A percentile compares a stretch with the other conserved stretches of the same genome.
These are phyloP conservation scores for Pseudonectria buxi DNA, from an alignment of 2,329 filamentous ascomycete species.

Conservation along the genomic window DNA sequence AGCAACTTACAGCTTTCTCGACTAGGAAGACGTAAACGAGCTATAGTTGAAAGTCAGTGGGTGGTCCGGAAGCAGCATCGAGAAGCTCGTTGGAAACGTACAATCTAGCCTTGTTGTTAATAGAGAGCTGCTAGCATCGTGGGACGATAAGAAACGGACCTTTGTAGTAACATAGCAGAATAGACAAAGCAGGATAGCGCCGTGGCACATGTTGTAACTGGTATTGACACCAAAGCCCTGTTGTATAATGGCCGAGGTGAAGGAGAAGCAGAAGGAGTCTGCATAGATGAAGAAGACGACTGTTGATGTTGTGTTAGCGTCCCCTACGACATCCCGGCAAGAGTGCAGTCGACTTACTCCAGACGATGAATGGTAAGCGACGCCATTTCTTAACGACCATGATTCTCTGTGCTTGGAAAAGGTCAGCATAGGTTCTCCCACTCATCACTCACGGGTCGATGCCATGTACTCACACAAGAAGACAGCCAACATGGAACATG, in stretches of 20 bases:
- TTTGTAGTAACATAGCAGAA: conserved; percentile 58
- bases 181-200: conserved; percentile 54
- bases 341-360: conserved; percentile 29
- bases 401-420: conserved; percentile 28
- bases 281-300: conserved; percentile 54
- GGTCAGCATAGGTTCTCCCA: conserved; percentile 3
- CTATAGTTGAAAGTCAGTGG: conserved; percentile 15
- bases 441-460: neutral
- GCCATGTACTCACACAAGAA: conserved; percentile 28
- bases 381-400: conserved; percentile 32
- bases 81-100: conserved; percentile 9
- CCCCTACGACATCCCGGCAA: neutral
- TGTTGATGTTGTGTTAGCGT: conserved; percentile 19
- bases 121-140: neutral
- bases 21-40: conserved; percentile 60
- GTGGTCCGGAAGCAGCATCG: no score
- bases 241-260: conserved; percentile 49
- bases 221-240: conserved; percentile 51
- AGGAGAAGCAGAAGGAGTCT: conserved; percentile 55
- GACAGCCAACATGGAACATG: conserved; percentile 27
- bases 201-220: conserved; percentile 44
- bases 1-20: conserved; percentile 49
- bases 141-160: conserved; percentile 27
- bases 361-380: conserved; percentile 35
- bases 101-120: conserved; percentile 21